phyloP scores from a whole-genome alignment of 768 basidiomycete species.

The Leccinum boreale region DNA sequence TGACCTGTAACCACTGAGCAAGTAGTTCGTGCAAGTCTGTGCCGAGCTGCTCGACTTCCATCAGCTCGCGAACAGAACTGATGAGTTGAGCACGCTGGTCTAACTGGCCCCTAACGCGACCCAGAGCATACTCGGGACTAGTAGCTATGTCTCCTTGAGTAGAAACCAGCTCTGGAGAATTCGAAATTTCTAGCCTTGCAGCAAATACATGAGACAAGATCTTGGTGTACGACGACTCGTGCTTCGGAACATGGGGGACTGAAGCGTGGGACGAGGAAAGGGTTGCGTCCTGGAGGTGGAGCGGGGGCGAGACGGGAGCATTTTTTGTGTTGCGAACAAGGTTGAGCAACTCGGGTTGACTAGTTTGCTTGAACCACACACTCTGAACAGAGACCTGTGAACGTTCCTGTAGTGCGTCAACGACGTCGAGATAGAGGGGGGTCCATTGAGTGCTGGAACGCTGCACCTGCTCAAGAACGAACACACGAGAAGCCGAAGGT shows the following conservation, averaged over 20 bases:
- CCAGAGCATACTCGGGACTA: constrained; percentile 92
- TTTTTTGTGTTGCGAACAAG: constrained; percentile 45
- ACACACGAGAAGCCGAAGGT: constrained; percentile 56
- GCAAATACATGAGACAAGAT: constrained; percentile 80
- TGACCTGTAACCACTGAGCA: constrained; percentile 74
- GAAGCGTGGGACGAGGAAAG: constrained; percentile 21
- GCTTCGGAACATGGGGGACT: constrained; percentile 73
- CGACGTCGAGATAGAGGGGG: constrained; percentile 80
- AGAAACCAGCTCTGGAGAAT: constrained; percentile 72
- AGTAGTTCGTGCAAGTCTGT: constrained; percentile 66
- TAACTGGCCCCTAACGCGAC: constrained; percentile 80
- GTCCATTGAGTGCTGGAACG: constrained; percentile 83
- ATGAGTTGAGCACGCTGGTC: constrained; percentile 72
- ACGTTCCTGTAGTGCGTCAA: constrained; percentile 65
- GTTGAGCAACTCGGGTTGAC: constrained; percentile 44
- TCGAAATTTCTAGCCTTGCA: constrained; percentile 77
- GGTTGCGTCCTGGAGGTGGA: constrained; percentile 46
- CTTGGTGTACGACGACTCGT: constrained; percentile 89
- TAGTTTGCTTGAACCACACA: constrained; percentile 51
- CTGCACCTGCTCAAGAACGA: constrained; percentile 80
- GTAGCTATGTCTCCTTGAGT: constrained; percentile 75
- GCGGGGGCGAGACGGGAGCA: constrained; percentile 37
- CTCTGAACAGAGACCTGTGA: constrained; percentile 55
- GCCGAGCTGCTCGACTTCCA: constrained; percentile 49
- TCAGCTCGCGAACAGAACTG: constrained; percentile 57